Percentiles rank a stretch among this genome's conserved stretches.
These are phyloP conservation scores for Mucor circinelloides DNA, from an alignment of 371 early-diverging fungal species.

Conservation along the genomic window DNA sequence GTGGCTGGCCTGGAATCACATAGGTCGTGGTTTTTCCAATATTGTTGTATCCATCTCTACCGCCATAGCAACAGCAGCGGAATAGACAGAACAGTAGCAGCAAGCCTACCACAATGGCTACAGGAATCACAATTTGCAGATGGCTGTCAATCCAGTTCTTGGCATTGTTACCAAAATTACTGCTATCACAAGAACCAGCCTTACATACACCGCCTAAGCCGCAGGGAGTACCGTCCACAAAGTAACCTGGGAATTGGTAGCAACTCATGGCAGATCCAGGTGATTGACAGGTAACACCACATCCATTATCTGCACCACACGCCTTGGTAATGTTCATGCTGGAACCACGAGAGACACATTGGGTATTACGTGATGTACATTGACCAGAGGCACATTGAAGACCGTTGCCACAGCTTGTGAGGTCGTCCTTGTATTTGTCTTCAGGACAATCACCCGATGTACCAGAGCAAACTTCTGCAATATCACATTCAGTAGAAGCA, in stretches of 20 bases:
- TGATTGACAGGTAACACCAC: constrained; percentile 69
- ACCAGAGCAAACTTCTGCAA: constrained; percentile 83
- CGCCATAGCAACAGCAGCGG: constrained; percentile 47
- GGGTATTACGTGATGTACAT: constrained; percentile 87
- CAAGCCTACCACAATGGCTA: constrained; percentile 57
- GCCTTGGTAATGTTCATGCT: constrained; percentile 45
- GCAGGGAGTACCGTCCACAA: constrained; percentile 90
- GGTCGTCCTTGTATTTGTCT: constrained; percentile 71
- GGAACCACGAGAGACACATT: constrained; percentile 70
- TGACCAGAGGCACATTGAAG: constrained; percentile 85
- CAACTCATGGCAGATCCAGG: constrained; percentile 59
- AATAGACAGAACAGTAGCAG: constrained; percentile 61
- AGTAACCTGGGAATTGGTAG: constrained; percentile 75
- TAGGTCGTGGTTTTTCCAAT: constrained; percentile 19
- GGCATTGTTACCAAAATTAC: constrained; percentile 27
- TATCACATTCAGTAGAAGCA: constrained; percentile 81
- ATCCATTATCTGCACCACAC: constrained; percentile 50
- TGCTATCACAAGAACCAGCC: constrained; percentile 40
- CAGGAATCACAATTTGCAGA: constrained; percentile 59
- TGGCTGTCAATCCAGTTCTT: constrained; percentile 53
- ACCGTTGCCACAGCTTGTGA: constrained; percentile 63
- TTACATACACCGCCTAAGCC: constrained; percentile 75
- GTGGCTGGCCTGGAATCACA: constrained; percentile 21
- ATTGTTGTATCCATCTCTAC: constrained; percentile 26
- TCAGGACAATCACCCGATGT: constrained; percentile 75